Base-by-base conservation (phyloP, 2,329 filamentous ascomycete species). In the Diaporthe sp. region DNA sequence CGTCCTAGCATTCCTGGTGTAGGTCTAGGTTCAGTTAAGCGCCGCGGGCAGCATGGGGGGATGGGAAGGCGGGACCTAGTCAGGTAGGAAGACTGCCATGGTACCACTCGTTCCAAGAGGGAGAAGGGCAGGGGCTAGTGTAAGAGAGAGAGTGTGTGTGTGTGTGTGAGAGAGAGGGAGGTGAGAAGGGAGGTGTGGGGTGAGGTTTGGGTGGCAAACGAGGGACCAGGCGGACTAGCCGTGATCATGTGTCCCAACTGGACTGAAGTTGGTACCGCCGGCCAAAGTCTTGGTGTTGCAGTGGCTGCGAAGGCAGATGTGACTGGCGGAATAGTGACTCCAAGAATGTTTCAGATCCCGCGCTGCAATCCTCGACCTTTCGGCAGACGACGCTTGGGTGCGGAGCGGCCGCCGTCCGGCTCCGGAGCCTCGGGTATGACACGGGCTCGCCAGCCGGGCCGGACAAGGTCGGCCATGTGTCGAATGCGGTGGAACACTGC, bases 11-110 rank as follows among this genome's bases (percentile, higher is more conserved):
- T 46, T 53, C 17, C 51, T 73, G 49, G 71, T 65, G 51, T 65
- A 46, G 71, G 46, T 31, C 49, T n/a, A 57, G 39, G 71, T 55
- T 73, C 34, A 65, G 59, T n/a, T 73, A 73, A 73, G 71, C 71
- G 71, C 71, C 49, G 58, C 37, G 15, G 15, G 39, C 12, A 12
- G 15, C 10, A 55, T 31, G 31, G 39, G 10, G 31, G 31, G 5
- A 55, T 6, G 4, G 19, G n/a, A 12, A 55, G 2, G 25, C n/a
- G 34, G 10, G 5, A 28, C 44, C n/a, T 34, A 55, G 25, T 25
- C 25, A 73, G 46, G 34, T 39, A 25, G 13, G 28, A 17, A 69
- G 49, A 19, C 65, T 37, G 28, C 31, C n/a, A 22, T 39, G 25
- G 31, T 28, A 53, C 31, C 13, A 28, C 12, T 19, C 15, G 17